These are phyloP conservation scores for Melampsora larici-populina DNA, from an alignment of 1,284 basidiomycete species.

Conservation along the genomic window DNA sequence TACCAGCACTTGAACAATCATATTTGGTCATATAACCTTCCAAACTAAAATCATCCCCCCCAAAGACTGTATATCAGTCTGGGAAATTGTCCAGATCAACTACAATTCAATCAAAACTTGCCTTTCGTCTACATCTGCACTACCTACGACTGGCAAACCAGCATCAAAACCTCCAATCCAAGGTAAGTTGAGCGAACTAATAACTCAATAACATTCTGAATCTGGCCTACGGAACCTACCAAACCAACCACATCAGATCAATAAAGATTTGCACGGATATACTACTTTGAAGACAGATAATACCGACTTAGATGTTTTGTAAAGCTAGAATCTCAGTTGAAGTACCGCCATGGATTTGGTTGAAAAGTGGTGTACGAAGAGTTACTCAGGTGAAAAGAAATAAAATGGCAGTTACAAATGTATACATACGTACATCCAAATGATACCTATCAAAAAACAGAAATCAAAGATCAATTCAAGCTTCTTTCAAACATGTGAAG, in stretches of 20 bases:
- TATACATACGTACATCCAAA: constrained; percentile 35
- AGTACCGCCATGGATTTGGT: constrained; percentile 33
- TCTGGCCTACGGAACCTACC: constrained; percentile 8
- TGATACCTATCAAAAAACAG: constrained; percentile 22
- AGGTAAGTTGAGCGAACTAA: constrained; percentile 40
- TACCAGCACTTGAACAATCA: constrained; percentile 43
- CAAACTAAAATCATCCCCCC: constrained; percentile 11
- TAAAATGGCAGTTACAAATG: constrained; percentile 28
- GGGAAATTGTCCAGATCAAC: neutral
- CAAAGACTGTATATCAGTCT: neutral
- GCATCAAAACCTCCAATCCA: constrained; percentile 33
- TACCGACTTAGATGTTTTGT: constrained; percentile 39
- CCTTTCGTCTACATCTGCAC: constrained; percentile 43
- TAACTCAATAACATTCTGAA: constrained; percentile 43
- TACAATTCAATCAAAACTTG: neutral
- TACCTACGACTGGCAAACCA: constrained; percentile 37
- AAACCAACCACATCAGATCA: neutral
- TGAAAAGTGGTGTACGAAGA: constrained; percentile 27
- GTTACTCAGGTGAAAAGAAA: constrained; percentile 30
- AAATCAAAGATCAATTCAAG: neutral
- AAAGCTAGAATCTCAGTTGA: constrained; percentile 39
- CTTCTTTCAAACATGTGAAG: neutral
- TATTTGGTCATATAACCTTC: constrained; percentile 42
- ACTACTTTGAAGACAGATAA: too few species aligned
- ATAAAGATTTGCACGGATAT: neutral